Evolutionary conservation across 495 filamentous ascomycete genomes (phyloP).

Genomic region (Extremus antarcticus): DNA sequence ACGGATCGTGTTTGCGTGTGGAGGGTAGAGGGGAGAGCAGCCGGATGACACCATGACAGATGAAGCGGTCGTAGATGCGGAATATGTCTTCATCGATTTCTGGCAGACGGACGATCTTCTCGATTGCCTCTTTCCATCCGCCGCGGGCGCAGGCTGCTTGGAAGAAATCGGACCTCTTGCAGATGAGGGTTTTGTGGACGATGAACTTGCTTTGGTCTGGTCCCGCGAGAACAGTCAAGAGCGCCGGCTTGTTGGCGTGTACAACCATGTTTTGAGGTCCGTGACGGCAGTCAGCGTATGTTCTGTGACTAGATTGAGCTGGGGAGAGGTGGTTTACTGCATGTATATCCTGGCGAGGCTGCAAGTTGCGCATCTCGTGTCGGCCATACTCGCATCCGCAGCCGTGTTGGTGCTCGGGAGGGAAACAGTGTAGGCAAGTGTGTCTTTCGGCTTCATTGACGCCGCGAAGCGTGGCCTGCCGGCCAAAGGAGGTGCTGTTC

Average conservation of each 20-base stretch:
- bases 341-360: too few species aligned
- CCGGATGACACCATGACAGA: not conserved
- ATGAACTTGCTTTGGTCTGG: not conserved
- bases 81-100: not conserved
- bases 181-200: constrained; percentile 2
- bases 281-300: too few species aligned
- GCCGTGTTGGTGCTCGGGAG: too few species aligned
- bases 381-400: too few species aligned
- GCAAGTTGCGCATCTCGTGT: too few species aligned
- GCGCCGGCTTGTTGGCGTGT: not conserved
- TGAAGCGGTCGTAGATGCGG: not conserved
- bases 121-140: constrained; percentile 2
- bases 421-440: too few species aligned
- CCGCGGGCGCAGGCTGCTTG: not conserved
- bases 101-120: constrained; percentile 1
- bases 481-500: too few species aligned
- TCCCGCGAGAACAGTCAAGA: not conserved
- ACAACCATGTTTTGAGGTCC: not conserved
- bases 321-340: too few species aligned
- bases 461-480: too few species aligned
- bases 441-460: too few species aligned
- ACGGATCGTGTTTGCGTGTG: not conserved
- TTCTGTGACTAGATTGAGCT: too few species aligned
- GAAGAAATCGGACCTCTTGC: constrained; percentile 7
- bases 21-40: not conserved